Conservation (phyloP, 805 yeast species). For the Hanseniaspora mollemarum region DNA sequence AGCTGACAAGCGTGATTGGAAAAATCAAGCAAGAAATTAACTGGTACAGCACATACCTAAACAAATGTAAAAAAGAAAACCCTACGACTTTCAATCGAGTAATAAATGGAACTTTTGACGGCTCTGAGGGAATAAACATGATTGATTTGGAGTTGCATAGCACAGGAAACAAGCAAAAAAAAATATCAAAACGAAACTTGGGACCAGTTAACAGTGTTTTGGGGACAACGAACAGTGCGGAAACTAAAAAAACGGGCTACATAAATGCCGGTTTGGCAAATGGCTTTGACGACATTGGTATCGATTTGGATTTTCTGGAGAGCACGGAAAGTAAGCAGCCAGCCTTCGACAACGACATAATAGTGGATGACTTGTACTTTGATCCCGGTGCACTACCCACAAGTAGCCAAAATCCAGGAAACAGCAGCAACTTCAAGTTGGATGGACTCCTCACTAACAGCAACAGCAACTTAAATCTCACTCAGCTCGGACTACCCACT, state of each 20-base stretch:
- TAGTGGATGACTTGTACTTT: constrained; percentile 10
- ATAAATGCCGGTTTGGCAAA: constrained; percentile 4
- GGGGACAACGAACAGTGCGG: too few species aligned
- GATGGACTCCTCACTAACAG: background rate
- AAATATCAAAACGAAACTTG: constrained; percentile 2
- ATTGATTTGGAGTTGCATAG: constrained; percentile 10
- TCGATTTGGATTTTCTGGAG: constrained; percentile 8
- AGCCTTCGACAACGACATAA: background rate
- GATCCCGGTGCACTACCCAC: background rate
- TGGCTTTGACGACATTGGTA: constrained; percentile 15
- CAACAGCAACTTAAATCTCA: constrained; percentile 4
- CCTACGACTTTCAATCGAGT: constrained; percentile 12
- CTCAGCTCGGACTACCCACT: constrained; percentile 2
- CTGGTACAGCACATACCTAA: constrained; percentile 19
- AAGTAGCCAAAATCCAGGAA: background rate
- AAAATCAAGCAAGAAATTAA: constrained; percentile 23
- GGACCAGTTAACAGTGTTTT: background rate
- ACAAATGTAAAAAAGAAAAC: constrained; percentile 12
- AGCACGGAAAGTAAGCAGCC: background rate
- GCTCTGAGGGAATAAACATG: constrained; percentile 15
- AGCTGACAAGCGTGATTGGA: constrained; percentile 22
- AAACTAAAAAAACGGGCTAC: background rate
- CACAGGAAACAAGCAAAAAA: background rate
- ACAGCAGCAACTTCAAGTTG: background rate
- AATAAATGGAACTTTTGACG: constrained; percentile 9